Evolutionary conservation across 1,284 basidiomycete species (phyloP), one percentile per base, ranked within the genome.

Genomic region (Boletus holoroseus): DNA sequence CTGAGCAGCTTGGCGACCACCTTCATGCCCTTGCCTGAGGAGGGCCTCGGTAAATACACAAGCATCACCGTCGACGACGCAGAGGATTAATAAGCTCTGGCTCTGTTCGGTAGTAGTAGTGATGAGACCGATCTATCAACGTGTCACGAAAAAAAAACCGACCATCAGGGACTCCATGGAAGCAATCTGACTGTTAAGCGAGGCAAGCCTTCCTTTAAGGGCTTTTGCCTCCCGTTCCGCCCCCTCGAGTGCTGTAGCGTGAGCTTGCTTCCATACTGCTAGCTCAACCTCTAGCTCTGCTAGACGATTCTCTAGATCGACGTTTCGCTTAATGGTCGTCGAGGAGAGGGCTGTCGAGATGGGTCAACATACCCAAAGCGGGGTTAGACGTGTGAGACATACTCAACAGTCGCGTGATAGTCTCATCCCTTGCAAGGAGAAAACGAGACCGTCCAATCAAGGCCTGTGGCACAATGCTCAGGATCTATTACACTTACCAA

Each of bases 31-130:
- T 62, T 82, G 78, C 34, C 62, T 63, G 36, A 89, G 67, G 52
- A 83, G 74, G 27, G 76, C 68, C 44, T 72, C 73, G 49, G 73
- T 72, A 70, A 90, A 90, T 55, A 87, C 68, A 58, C 80, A 81
- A 39, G 78, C 76, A 62, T 88, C 80, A 31, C 84, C 86, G 57
- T 90, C 83, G 58, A 90, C 76, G 55, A 85, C 76, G 59, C 84
- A 87, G 54, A 87, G 73, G 47, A 88, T 81, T 56, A 89, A 74
- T 30, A 81, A 75, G 53, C 76, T 75, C 67, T 81, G 77, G 55
- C 74, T 76, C 82, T 85, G 61, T 50, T 53, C 31, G 13, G 28
- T 27, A 45, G 30, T 27, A 45, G 30, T 6, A 45, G 50, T 7
- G 8, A 40, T 63, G 49, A 65, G 47, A 41, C 36, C 3, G 47